Conservation (phyloP, 2,329 filamentous ascomycete species). For the Xylaria sp. region DNA sequence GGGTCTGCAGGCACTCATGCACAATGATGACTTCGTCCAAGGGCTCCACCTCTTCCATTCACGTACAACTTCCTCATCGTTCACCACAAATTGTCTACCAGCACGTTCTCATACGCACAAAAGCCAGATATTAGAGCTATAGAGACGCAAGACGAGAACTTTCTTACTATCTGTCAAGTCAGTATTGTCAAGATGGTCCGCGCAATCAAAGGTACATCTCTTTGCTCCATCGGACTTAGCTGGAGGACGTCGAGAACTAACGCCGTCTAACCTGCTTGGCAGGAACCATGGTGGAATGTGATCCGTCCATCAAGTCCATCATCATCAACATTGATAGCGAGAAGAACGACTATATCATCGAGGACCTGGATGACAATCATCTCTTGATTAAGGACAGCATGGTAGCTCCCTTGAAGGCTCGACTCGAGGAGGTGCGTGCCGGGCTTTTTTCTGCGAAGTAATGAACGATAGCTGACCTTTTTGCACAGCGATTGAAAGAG, state of each 20-base stretch:
- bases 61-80: neutral
- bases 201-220: conserved; percentile 28
- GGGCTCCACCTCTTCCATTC: neutral
- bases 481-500: conserved; percentile 44
- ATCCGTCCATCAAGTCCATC: conserved; percentile 83
- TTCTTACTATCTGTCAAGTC: neutral
- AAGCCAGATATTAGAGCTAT: neutral
- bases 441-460: neutral
- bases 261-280: neutral
- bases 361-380: conserved; percentile 72
- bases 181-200: conserved; percentile 23
- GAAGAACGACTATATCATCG: conserved; percentile 69
- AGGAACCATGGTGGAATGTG: conserved; percentile 74
- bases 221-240: neutral
- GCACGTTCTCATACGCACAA: neutral
- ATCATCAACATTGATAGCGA: conserved; percentile 69
- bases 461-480: conserved; percentile 17
- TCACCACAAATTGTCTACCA: neutral
- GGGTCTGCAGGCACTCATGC: neutral
- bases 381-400: conserved; percentile 71
- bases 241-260: neutral
- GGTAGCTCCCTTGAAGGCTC: conserved; percentile 60
- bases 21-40: neutral
- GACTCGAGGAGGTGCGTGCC: conserved; percentile 58
- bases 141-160: neutral